Conservation (phyloP, 345 rosid genomes). For the Eutrema heterophyllum region DNA sequence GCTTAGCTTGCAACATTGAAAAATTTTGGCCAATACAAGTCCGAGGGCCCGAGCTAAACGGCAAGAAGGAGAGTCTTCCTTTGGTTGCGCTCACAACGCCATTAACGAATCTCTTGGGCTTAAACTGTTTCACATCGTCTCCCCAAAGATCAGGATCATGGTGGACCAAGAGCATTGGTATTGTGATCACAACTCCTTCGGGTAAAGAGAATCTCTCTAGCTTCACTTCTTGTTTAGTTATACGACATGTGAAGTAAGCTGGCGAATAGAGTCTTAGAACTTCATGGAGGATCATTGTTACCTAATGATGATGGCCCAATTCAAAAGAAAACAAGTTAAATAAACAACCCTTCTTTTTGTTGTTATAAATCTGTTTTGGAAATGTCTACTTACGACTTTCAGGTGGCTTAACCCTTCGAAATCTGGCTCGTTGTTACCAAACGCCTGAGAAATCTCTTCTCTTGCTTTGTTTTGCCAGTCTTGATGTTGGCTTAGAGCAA, state of each 20-base stretch:
- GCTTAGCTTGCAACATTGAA: conserved; percentile 41
- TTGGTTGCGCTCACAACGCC: conserved; percentile 42
- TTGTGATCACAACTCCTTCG: conserved; percentile 28
- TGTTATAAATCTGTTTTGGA: background rate
- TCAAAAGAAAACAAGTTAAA: background rate
- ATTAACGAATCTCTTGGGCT: conserved; percentile 32
- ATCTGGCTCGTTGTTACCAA: conserved; percentile 37
- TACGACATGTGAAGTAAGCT: conserved; percentile 30
- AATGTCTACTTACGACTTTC: conserved; percentile 26
- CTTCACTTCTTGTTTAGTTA: conserved; percentile 34
- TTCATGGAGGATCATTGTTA: conserved; percentile 34
- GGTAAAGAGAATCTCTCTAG: conserved; percentile 33
- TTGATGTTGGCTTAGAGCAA: conserved; percentile 46
- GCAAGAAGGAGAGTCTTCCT: conserved; percentile 40
- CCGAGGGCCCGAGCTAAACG: conserved; percentile 46
- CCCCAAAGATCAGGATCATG: conserved; percentile 42
- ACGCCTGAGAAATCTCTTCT: conserved; percentile 40
- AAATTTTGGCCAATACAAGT: conserved; percentile 56
- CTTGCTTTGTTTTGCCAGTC: conserved; percentile 58
- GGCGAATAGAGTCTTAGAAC: conserved; percentile 34
- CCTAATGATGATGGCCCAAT: conserved; percentile 9
- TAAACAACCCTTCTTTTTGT: background rate
- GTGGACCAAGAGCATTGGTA: conserved; percentile 36
- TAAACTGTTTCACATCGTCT: conserved; percentile 35
- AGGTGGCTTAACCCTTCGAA: conserved; percentile 38